Percentiles rank a stretch among this genome's conserved stretches.
phyloP scores from a whole-genome alignment of 2,329 filamentous ascomycete genomes.

The Cytospora paraplurivora region DNA sequence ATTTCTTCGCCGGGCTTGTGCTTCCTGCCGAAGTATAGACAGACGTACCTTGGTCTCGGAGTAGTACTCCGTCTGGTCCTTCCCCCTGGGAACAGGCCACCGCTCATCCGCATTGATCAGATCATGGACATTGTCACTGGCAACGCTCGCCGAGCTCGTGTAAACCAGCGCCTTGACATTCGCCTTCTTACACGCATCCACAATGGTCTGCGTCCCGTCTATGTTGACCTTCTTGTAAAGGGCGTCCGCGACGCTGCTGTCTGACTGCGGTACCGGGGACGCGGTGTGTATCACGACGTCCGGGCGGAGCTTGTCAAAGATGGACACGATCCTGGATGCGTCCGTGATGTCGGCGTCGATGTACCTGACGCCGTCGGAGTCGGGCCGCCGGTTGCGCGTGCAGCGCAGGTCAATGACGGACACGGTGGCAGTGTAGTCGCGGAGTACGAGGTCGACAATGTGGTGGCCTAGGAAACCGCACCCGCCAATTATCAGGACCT shows the following conservation, averaged over 20 bases:
- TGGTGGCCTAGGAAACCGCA: slow-evolving; percentile 85
- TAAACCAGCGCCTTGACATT: slow-evolving; percentile 84
- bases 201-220: slow-evolving; percentile 76
- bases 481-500: slow-evolving; percentile 77
- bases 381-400: slow-evolving; percentile 65
- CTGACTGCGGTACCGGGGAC: slow-evolving; percentile 63
- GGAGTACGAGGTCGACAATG: slow-evolving; percentile 72
- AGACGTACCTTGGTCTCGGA: slow-evolving; percentile 90
- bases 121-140: slow-evolving; percentile 79
- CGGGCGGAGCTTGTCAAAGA: slow-evolving; percentile 69
- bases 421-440: slow-evolving; percentile 60
- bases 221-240: slow-evolving; percentile 84
- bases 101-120: slow-evolving; percentile 83
- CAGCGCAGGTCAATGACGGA: slow-evolving; percentile 74
- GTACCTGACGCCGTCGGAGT: slow-evolving; percentile 62
- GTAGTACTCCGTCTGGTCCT: slow-evolving; percentile 77
- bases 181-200: slow-evolving; percentile 70
- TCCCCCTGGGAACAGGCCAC: slow-evolving; percentile 74
- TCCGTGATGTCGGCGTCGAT: slow-evolving; percentile 79
- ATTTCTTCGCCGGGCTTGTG: no score
- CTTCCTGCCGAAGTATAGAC: no score
- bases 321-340: slow-evolving; percentile 56
- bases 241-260: slow-evolving; percentile 55
- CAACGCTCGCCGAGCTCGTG: slow-evolving; percentile 84
- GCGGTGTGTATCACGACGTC: slow-evolving; percentile 92